Base-by-base conservation (phyloP, 768 basidiomycete species). In the Leccinum variicolor region DNA sequence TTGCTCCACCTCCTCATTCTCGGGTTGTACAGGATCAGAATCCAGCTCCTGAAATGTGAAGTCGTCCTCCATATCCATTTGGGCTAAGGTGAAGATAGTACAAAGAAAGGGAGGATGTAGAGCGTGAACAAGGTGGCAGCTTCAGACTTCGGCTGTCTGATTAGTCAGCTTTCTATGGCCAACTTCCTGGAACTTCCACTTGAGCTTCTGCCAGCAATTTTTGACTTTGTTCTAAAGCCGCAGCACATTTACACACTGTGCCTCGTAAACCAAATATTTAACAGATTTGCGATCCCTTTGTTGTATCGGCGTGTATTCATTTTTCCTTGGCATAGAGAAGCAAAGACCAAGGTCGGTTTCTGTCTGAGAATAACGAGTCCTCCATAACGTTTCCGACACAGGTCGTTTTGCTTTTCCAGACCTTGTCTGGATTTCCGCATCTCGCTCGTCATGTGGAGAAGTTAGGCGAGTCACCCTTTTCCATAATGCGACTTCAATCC, bases 251-350 rank as follows among this genome's bases (percentile, higher is more conserved):
- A 77, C 6, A 55, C 65, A 0, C 63, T 78, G 6, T 87, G 84
- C 65, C 79, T 84, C 6, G 86, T 91, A 21, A 84, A 79, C 69
- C 79, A 75, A 50, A 55, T 72, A 0, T 89, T 91, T 63, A 71
- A 82, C 59, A 46, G 59, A 1, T 84, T 84, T 60, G 79, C 84
- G 0, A 69, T 74, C 3, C 74, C 78, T 10, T 59, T 69, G 28
- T 75, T 92, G 23, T 93, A 92, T 62, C 74, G 79, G 25, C 75
- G 77, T 13, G 76, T 85, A 17, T 79, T 75, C 46, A 83, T 92
- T 47, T 86, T 84, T 69, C 79, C 88, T 15, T 90, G 89, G 90
- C 82, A 90, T 55, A 85, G 75, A 62, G 79, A 84, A 31, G 79
- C 78, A 14, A 92, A 88, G 66, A 66, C 63, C 9, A 87, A 80